Evolutionary conservation across 2,329 filamentous ascomycete genomes (phyloP), one percentile per base, ranked within the genome.

Genomic region (Celoporthe dispersa): DNA sequence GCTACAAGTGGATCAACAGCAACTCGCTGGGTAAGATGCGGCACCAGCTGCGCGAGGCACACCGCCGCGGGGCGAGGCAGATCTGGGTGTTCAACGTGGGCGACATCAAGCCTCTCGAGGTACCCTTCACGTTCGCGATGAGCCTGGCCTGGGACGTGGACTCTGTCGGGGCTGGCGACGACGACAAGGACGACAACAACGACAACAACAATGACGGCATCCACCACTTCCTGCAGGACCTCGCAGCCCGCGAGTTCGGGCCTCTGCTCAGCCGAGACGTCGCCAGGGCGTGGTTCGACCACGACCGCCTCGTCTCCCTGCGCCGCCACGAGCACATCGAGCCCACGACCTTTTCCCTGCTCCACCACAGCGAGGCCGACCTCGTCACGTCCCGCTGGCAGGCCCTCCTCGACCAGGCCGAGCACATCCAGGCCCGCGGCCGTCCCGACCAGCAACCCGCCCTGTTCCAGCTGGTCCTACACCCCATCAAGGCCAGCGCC

Each of bases 1-100:
- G 85, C 75, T 88, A 87, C 75, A 88, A 87, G 66, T 88, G 86
- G 86, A 88, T 89, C 73, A 90, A 91, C 74, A 89, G 86, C 3
- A 88, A 88, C 70, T 84, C 86, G 16, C 78, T 89, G 16, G 70
- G 70, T 12, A 71, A 71, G 67, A 64, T 48, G 0, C 67, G 64
- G 67, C 70, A 71, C 44, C 70, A 79, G 74, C 83, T 89, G 75
- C 81, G 81, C 62, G 80, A 86, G 35, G 83, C 87, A 0, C 86
- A 90, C 70, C 80, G 85, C 33, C 82, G 86, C 33, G 81, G 86
- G 2, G 88, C 89, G 1, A 82, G 84, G 61, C 82, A 84, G 39
- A 88, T 91, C 70, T 91, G 88, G 89, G 84, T 91, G 60, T 85
- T 90, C 72, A 91, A 91, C 73, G 85, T 91, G 5, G 88, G 88